A percentile compares a stretch with the other conserved stretches of the same genome.
Evolutionary conservation across 1,284 basidiomycete species (phyloP).

Genomic region (Sporisorium reilianum): DNA sequence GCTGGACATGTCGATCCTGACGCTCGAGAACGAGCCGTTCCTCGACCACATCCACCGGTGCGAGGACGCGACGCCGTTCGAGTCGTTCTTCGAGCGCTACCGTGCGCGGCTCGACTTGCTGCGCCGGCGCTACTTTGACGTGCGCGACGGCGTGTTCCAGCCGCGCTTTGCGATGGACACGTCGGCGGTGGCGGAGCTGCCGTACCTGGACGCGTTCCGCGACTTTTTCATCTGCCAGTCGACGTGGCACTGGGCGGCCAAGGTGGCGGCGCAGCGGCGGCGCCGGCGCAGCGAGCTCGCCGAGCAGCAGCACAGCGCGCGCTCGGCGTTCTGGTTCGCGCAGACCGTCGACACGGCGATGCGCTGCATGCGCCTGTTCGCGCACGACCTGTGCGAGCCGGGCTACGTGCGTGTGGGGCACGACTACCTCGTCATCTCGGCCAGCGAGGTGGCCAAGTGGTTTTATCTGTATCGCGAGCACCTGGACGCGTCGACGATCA

Average conservation of each 20-base stretch:
- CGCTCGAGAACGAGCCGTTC: constrained; percentile 33
- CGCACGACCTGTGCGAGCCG: constrained; percentile 34
- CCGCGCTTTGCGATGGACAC: constrained; percentile 46
- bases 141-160: constrained; percentile 28
- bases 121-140: constrained; percentile 39
- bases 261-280: constrained; percentile 15
- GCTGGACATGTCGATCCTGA: constrained; percentile 33
- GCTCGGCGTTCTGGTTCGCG: constrained; percentile 46
- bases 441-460: constrained; percentile 49
- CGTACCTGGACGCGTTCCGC: constrained; percentile 41
- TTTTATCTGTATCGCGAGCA: constrained; percentile 45
- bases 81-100: constrained; percentile 40
- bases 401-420: constrained; percentile 48
- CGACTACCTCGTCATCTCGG: constrained; percentile 48
- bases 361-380: constrained; percentile 35
- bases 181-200: constrained; percentile 42
- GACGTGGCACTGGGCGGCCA: constrained; percentile 50
- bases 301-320: constrained; percentile 21
- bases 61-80: constrained; percentile 38
- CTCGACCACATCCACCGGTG: constrained; percentile 32
- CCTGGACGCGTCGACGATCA: constrained; percentile 30
- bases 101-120: constrained; percentile 26
- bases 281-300: constrained; percentile 12
- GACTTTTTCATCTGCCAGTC: constrained; percentile 47
- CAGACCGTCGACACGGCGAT: constrained; percentile 38